Base-by-base conservation (phyloP, 148 eudicot species). In the Camellia japonica region DNA sequence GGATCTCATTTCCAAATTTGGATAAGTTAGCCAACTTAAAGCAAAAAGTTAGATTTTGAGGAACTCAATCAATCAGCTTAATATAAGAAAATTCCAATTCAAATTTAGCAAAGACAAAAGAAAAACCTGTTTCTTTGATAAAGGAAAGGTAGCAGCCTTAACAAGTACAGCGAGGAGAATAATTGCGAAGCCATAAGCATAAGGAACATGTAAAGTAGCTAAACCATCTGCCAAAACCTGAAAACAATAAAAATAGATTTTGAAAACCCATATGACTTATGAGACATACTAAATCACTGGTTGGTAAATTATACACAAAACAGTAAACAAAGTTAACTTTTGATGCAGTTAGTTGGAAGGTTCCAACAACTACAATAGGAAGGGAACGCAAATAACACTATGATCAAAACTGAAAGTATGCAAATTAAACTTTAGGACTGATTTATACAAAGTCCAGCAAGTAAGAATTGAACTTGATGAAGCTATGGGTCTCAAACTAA, bases 141-240 rank as follows among this genome's bases (percentile, higher is more conserved):
- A 71, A 76, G 94, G 94, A 85, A 88, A 91, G 44, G 94, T 91
- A 20, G 83, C 94, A 74, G 90, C 92, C 81, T 91, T 91, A 10
- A 91, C 91, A 8, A 91, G 82, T 41, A 91, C 83, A 10, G 94
- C 88, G 1, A 91, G 84, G 42, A 91, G 83, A 78, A 91, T 91
- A 75, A 91, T 90, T 38, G 94, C 92, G 80, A 91, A 91, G 60
- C 92, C 92, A 78, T 91, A 91, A 54, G 94, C 74, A 84, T 91
- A 89, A 2, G 92, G 94, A 54, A 82, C 82, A 60, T 91, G 94
- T 58, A 88, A 56, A 55, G 86, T 67, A 19, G 94, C 89, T 16
- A 91, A 78, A 8, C 94, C 94, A 75, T 82, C 91, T 83, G 89
- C 85, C 80, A 89, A 84, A 78, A 89, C 88, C 92, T 89, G 87